Percentiles rank a stretch among this genome's conserved stretches.
These are phyloP conservation scores for Aspergillus incahuasiensis DNA, from an alignment of 495 filamentous ascomycete species.

Conservation along the genomic window DNA sequence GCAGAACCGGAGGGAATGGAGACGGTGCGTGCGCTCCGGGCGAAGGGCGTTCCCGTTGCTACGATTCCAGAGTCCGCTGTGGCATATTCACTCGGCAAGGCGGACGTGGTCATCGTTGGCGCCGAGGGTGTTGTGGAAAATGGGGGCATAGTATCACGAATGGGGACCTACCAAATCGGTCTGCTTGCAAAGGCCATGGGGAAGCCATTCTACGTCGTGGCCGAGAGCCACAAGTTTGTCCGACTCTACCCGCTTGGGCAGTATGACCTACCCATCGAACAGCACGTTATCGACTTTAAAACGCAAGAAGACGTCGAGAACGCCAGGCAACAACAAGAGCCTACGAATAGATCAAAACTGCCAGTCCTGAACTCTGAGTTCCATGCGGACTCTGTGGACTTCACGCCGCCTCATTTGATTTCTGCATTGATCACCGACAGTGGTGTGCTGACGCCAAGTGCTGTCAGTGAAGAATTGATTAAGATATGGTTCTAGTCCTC, in stretches of 20 bases:
- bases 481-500: conserved; percentile 65
- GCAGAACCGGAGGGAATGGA: conserved; percentile 54
- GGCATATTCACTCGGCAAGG: conserved; percentile 77
- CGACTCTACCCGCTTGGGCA: conserved; percentile 73
- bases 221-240: conserved; percentile 94
- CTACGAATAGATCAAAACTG: background rate
- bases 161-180: conserved; percentile 91
- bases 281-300: conserved; percentile 68
- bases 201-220: conserved; percentile 85
- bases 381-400: conserved; percentile 66
- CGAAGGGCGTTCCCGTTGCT: conserved; percentile 73
- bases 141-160: conserved; percentile 81
- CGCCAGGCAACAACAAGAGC: conserved; percentile 24
- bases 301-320: conserved; percentile 48
- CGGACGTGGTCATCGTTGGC: conserved; percentile 79
- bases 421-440: conserved; percentile 74
- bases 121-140: conserved; percentile 95
- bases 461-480: conserved; percentile 73
- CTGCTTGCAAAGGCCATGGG: conserved; percentile 69
- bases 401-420: conserved; percentile 78
- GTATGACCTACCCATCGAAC: conserved; percentile 71
- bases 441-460: conserved; percentile 69
- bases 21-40: conserved; percentile 64
- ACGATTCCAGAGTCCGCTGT: conserved; percentile 78
- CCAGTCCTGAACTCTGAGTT: conserved; percentile 8